Conservation (phyloP, 1,284 basidiomycete species). For the Ustilago loliicola region DNA sequence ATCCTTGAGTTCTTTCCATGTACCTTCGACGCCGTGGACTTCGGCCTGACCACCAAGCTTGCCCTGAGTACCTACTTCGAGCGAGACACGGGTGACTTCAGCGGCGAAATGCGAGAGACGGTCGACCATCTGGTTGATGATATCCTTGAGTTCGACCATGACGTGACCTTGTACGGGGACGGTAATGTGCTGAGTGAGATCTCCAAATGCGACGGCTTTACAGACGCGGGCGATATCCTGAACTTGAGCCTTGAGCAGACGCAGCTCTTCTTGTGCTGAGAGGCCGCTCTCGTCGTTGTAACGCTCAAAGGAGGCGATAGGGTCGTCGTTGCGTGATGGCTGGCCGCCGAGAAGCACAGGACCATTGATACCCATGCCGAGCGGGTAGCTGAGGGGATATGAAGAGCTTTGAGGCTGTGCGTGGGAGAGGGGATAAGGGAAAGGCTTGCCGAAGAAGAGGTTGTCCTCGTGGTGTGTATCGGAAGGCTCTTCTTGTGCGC, state of each 20-base stretch:
- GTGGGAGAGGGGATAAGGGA: slow-evolving; percentile 67
- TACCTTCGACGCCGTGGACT: slow-evolving; percentile 70
- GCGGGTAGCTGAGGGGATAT: slow-evolving; percentile 68
- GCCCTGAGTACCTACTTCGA: slow-evolving; percentile 77
- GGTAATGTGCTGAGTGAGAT: slow-evolving; percentile 94
- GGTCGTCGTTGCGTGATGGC: slow-evolving; percentile 50
- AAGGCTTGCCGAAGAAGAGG: slow-evolving; percentile 53
- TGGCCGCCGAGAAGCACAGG: slow-evolving; percentile 63
- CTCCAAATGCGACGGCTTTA: slow-evolving; percentile 93
- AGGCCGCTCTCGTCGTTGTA: slow-evolving; percentile 69
- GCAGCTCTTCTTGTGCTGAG: slow-evolving; percentile 81
- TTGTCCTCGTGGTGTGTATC: slow-evolving; percentile 23
- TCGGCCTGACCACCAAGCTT: slow-evolving; percentile 70
- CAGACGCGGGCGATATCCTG: slow-evolving; percentile 92
- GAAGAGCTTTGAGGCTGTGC: slow-evolving; percentile 62
- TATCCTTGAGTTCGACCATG: slow-evolving; percentile 97
- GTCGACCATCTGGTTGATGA: slow-evolving; percentile 93
- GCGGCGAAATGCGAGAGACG: slow-evolving; percentile 90
- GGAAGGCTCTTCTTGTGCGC: slow-evolving; percentile 32
- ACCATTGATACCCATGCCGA: slow-evolving; percentile 66
- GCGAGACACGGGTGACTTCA: slow-evolving; percentile 92
- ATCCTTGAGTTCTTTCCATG: slow-evolving; percentile 71
- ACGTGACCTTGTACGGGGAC: slow-evolving; percentile 95
- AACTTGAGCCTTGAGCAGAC: slow-evolving; percentile 86
- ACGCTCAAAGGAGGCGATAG: slow-evolving; percentile 67